Evolutionary conservation across 2,329 filamentous ascomycete species (phyloP).

Genomic region (Aspergillus hiratsukae): DNA sequence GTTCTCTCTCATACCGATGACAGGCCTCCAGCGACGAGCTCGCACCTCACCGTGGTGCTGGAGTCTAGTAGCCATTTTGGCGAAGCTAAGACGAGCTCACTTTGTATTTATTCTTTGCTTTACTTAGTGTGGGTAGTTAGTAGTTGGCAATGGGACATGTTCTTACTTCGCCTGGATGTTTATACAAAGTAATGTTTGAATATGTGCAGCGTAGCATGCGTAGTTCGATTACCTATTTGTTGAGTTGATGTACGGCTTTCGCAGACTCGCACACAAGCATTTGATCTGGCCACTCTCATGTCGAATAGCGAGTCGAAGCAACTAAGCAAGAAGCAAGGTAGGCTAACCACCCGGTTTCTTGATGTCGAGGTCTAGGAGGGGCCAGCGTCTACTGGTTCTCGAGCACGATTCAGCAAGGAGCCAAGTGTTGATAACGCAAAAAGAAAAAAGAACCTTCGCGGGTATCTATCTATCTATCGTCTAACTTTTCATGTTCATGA

Average conservation of each 20-base stretch:
- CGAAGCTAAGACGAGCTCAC: constrained; percentile 9
- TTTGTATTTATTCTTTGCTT: background rate
- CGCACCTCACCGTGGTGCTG: constrained; percentile 12
- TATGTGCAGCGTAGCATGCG: background rate
- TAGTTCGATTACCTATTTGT: background rate
- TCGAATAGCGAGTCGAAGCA: background rate
- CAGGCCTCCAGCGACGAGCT: constrained; percentile 8
- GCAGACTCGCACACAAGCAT: background rate
- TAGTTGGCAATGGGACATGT: background rate
- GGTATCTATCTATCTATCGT: constrained; percentile 20
- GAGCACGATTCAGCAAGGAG: background rate
- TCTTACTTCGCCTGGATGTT: background rate
- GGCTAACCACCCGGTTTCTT: background rate
- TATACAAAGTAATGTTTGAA: background rate
- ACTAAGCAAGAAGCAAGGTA: background rate
- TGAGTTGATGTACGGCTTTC: background rate
- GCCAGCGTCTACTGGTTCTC: background rate
- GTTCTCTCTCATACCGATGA: background rate
- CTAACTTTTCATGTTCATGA: background rate
- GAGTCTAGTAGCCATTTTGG: constrained; percentile 9
- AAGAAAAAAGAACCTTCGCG: constrained; percentile 17
- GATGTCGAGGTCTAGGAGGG: background rate
- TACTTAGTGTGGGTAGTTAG: background rate
- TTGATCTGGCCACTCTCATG: background rate
- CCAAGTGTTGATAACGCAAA: background rate